A percentile compares a stretch with the other conserved stretches of the same genome.
Conservation (phyloP, 2,329 filamentous ascomycete genomes). For the Colletotrichum graminicola region DNA sequence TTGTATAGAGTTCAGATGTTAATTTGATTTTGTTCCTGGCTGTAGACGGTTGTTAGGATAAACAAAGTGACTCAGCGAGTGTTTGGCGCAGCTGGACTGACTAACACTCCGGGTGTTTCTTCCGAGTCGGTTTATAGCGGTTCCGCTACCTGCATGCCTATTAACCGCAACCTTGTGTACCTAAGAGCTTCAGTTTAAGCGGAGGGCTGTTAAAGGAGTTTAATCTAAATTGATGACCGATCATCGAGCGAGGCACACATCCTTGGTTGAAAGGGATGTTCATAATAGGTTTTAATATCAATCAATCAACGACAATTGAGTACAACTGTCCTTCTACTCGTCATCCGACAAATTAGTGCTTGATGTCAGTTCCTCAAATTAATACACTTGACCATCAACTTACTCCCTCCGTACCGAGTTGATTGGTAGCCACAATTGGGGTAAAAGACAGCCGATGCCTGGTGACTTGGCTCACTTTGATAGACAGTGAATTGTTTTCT, state of each 20-base stretch:
- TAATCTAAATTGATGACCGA: not conserved
- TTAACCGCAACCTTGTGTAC: not conserved
- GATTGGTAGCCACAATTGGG: not conserved
- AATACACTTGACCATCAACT: not conserved
- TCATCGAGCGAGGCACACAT: not conserved
- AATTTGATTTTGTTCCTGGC: not conserved
- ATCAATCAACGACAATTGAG: not conserved
- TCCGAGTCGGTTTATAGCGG: not conserved
- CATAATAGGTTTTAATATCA: not conserved
- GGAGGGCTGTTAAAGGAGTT: not conserved
- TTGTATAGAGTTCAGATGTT: not conserved
- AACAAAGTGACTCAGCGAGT: not conserved
- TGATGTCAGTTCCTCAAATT: not conserved
- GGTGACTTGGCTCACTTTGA: not conserved
- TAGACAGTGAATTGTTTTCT: not conserved
- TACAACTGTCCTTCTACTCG: not conserved
- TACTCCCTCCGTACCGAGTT: not conserved
- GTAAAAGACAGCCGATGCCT: not conserved
- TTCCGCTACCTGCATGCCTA: not conserved
- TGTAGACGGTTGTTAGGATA: not conserved
- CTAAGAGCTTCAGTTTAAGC: not conserved
- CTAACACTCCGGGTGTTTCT: not conserved
- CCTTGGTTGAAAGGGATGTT: not conserved
- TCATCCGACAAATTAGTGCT: not conserved
- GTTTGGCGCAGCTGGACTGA: too few relatives aligned